A percentile compares a stretch with the other conserved stretches of the same genome.
These are phyloP conservation scores for Trichomonascus vanleenenianus DNA, from an alignment of 805 yeast species.

Conservation along the genomic window DNA sequence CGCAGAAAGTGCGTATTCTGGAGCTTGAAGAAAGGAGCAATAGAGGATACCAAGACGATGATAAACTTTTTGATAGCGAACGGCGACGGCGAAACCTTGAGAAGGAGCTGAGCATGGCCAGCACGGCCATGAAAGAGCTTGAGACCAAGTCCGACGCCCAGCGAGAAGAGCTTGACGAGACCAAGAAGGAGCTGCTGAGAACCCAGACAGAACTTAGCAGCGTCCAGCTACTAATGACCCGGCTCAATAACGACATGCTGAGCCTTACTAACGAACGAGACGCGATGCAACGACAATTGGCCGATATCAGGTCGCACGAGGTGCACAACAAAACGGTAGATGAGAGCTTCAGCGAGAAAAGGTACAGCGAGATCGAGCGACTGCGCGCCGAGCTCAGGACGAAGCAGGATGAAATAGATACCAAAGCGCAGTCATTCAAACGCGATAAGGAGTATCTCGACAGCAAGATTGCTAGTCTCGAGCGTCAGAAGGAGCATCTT, in stretches of 20 bases:
- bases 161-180: neutral
- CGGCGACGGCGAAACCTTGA: neutral
- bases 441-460: conserved; percentile 10
- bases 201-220: conserved; percentile 9
- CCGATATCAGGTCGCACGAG: conserved; percentile 5
- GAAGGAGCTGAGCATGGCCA: neutral
- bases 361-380: conserved; percentile 30
- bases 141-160: too few relatives aligned
- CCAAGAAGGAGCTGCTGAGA: conserved; percentile 1
- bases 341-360: conserved; percentile 17
- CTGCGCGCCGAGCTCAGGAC: conserved; percentile 14
- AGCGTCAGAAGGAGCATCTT: conserved; percentile 9
- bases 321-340: conserved; percentile 13
- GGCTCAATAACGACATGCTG: conserved; percentile 9
- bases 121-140: neutral
- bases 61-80: neutral
- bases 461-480: conserved; percentile 12
- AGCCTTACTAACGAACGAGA: conserved; percentile 13
- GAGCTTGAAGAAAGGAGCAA: neutral
- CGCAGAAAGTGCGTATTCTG: neutral
- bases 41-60: too few relatives aligned
- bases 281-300: conserved; percentile 10
- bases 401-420: conserved; percentile 21
- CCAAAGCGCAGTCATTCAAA: conserved; percentile 12
- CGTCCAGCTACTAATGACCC: conserved; percentile 9